These are phyloP conservation scores for Yarrowia porcina DNA, from an alignment of 805 yeast species.

Conservation along the genomic window DNA sequence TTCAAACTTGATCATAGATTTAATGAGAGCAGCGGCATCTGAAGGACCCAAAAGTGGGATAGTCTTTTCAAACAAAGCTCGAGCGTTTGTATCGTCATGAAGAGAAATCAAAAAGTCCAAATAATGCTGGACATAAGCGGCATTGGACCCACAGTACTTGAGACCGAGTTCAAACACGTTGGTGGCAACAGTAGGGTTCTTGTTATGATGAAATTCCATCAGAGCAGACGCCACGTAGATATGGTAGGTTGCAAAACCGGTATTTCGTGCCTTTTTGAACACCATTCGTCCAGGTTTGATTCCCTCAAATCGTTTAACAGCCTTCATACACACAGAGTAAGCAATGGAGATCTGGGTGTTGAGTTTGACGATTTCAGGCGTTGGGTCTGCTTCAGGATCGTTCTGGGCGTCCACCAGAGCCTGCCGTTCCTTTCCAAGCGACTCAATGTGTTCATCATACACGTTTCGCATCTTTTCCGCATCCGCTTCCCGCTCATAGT, in stretches of 20 bases:
- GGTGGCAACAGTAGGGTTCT: conserved; percentile 58
- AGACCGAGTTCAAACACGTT: conserved; percentile 78
- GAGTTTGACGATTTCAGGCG: not conserved
- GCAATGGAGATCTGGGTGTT: conserved; percentile 52
- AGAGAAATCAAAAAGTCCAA: conserved; percentile 65
- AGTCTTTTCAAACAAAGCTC: conserved; percentile 78
- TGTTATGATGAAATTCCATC: conserved; percentile 67
- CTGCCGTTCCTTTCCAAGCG: conserved; percentile 45
- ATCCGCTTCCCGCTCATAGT: conserved; percentile 58
- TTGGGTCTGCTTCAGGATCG: conserved; percentile 28
- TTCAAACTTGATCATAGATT: conserved; percentile 64
- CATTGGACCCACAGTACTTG: conserved; percentile 52
- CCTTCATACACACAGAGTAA: conserved; percentile 66
- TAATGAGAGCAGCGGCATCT: conserved; percentile 47
- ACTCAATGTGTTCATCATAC: conserved; percentile 51
- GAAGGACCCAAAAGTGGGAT: conserved; percentile 51
- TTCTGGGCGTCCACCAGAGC: conserved; percentile 27
- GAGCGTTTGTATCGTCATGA: conserved; percentile 70
- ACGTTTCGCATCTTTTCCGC: conserved; percentile 49
- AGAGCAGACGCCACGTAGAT: conserved; percentile 78
- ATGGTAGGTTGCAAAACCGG: conserved; percentile 62
- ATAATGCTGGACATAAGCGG: conserved; percentile 64
- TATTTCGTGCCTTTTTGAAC: conserved; percentile 67
- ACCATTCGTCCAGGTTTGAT: conserved; percentile 68
- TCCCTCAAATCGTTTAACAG: conserved; percentile 64